Percentiles rank a stretch among this genome's conserved stretches.
phyloP scores from a whole-genome alignment of 2,329 filamentous ascomycete genomes.

The Ascomycota sp. region DNA sequence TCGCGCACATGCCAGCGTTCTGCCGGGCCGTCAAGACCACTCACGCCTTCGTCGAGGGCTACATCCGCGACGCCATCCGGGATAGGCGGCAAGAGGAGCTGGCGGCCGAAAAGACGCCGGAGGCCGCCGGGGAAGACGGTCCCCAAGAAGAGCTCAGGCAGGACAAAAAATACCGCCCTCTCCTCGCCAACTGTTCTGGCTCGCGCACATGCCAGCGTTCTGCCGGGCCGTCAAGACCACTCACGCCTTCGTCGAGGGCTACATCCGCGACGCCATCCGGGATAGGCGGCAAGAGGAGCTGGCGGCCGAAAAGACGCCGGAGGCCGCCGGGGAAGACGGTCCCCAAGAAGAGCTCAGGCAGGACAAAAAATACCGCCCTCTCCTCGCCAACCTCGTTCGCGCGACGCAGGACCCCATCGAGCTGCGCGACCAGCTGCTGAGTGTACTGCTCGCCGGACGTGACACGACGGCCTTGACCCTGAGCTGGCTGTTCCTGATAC shows the following conservation, averaged over 20 bases:
- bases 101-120: neutral
- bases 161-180: conserved; percentile 6
- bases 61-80: conserved; percentile 38
- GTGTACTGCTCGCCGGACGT: conserved; percentile 27
- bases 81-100: conserved; percentile 5
- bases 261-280: conserved; percentile 38
- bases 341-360: conserved; percentile 3
- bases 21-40: conserved; percentile 41
- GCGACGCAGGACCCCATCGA: conserved; percentile 11
- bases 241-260: conserved; percentile 48
- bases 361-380: conserved; percentile 10
- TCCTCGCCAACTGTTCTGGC: conserved; percentile 21
- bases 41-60: conserved; percentile 48
- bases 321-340: neutral
- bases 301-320: neutral
- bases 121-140: neutral
- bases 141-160: conserved; percentile 3
- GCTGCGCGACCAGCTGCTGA: conserved; percentile 13
- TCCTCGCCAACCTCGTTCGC: conserved; percentile 10
- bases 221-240: conserved; percentile 41
- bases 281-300: conserved; percentile 5
- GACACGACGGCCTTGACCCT: conserved; percentile 32
- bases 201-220: conserved; percentile 33
- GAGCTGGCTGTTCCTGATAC: conserved; percentile 23
- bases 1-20: conserved; percentile 33